Conservation (phyloP, 2,329 filamentous ascomycete species). For the Aspergillus pseudotamarii region DNA sequence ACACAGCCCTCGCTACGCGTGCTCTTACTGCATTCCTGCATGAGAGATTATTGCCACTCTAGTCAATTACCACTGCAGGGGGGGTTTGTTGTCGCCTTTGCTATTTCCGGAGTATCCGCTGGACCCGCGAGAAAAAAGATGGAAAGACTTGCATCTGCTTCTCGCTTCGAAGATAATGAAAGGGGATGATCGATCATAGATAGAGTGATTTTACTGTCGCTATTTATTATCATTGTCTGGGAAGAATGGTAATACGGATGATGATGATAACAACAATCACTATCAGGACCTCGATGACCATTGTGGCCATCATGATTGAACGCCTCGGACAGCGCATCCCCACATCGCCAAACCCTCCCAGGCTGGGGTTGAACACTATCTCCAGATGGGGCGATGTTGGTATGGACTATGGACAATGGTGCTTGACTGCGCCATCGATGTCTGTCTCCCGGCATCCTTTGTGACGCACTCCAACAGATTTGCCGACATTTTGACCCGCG, state of each 20-base stretch:
- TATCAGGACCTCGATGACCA: conserved; percentile 1
- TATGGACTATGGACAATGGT: neutral
- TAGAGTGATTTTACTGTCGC: neutral
- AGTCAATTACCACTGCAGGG: neutral
- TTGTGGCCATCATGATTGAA: conserved; percentile 4
- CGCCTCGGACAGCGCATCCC: neutral
- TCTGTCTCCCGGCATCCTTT: neutral
- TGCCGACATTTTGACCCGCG: neutral
- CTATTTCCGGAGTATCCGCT: conserved; percentile 16
- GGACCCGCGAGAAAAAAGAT: conserved; percentile 18
- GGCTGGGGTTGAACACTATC: neutral
- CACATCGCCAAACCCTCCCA: neutral
- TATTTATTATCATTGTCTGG: neutral
- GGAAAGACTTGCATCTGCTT: neutral
- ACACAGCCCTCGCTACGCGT: neutral
- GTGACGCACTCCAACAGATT: neutral
- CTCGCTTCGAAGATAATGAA: neutral
- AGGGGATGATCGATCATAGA: conserved; percentile 2
- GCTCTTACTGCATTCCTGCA: neutral
- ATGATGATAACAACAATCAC: neutral
- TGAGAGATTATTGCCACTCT: neutral
- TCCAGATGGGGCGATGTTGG: neutral
- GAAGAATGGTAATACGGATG: neutral
- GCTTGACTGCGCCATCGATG: neutral
- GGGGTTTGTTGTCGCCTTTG: neutral